Base-by-base conservation (phyloP, 208 protist genomes). In the Phytomonas sp. region DNA sequence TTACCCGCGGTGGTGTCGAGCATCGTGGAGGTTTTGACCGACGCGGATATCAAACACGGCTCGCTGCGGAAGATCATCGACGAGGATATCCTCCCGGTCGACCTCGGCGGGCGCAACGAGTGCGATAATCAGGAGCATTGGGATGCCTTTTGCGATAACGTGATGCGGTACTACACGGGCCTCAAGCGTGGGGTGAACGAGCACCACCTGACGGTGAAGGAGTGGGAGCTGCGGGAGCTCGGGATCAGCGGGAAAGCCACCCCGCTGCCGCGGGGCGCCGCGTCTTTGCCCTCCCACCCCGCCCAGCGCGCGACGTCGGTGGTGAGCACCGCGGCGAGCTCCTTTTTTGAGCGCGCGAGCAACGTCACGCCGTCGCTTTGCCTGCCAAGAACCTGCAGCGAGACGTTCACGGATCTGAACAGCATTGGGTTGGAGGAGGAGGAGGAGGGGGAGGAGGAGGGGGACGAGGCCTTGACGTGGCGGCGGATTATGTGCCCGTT, bases 1-100 rank as follows among this genome's bases (percentile, higher is more conserved):
- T 75, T 93, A 23, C 88, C 88, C 29, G 33, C 79, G 0, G 85
- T 87, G 33, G 79, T 93, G 8, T 91, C 85, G 0, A 81, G 91
- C 34, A 70, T 78, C 59, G 87, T 93, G 64, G 74, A 79, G 26
- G 88, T 93, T 71, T 70, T 93, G 37, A 77, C 83, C 33, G 81
- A 88, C 17, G 61, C 63, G 20, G 88, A 93, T 62, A 85, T 85
- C 40, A 77, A 84, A 26, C 32, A 67, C 20, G 85, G 83, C 8
- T 81, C 73, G 59, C 76, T 93, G 36, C 74, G 91, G 15, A 78
- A 89, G 53, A 66, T 81, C 8, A 84, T 82, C 71, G 88, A 91
- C 61, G 72, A 64, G 31, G 62, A 65, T 60, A 83, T 91, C 67
- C 72, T 93, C 34, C 88, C 88, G 20, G 68, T 82, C 33, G 74